These are phyloP conservation scores for Pythium apleroticum DNA, from an alignment of 352 stramenopile species.

Conservation along the genomic window DNA sequence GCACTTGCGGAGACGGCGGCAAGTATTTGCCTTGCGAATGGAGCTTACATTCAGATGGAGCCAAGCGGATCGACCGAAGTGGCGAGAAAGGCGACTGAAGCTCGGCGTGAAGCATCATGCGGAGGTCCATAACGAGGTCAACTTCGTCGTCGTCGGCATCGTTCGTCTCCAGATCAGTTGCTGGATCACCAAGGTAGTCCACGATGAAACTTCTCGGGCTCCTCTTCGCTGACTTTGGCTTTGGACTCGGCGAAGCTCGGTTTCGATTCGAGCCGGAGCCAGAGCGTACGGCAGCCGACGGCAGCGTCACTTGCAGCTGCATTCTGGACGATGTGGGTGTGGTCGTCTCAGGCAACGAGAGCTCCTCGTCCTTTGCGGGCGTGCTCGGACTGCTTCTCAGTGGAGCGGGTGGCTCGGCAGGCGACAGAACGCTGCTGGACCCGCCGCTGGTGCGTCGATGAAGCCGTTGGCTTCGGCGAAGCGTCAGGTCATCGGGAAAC, in stretches of 20 bases:
- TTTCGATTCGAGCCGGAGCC: neutral
- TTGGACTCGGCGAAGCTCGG: neutral
- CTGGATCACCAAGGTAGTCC: constrained; percentile 10
- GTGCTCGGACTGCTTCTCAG: neutral
- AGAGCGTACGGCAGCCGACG: neutral
- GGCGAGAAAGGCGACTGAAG: constrained; percentile 34
- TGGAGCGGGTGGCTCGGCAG: neutral
- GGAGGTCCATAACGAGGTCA: constrained; percentile 25
- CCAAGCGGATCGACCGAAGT: constrained; percentile 47
- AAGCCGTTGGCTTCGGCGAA: constrained; percentile 9
- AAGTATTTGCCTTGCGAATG: constrained; percentile 44
- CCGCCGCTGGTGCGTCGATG: neutral
- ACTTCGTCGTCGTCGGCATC: neutral
- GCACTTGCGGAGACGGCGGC: neutral
- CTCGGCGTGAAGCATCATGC: constrained; percentile 9
- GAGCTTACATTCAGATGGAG: constrained; percentile 32
- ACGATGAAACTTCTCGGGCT: constrained; percentile 11
- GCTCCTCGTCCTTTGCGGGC: constrained; percentile 5
- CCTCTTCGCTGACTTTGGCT: neutral
- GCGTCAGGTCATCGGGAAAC: constrained; percentile 33
- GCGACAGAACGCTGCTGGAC: neutral
- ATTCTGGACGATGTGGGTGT: neutral
- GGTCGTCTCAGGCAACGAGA: neutral
- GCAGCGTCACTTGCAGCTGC: constrained; percentile 19
- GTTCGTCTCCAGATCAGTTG: constrained; percentile 1